A percentile compares a stretch with the other conserved stretches of the same genome.
Conservation (phyloP, 2,329 filamentous ascomycete genomes). For the Chaetothyriales sp. region DNA sequence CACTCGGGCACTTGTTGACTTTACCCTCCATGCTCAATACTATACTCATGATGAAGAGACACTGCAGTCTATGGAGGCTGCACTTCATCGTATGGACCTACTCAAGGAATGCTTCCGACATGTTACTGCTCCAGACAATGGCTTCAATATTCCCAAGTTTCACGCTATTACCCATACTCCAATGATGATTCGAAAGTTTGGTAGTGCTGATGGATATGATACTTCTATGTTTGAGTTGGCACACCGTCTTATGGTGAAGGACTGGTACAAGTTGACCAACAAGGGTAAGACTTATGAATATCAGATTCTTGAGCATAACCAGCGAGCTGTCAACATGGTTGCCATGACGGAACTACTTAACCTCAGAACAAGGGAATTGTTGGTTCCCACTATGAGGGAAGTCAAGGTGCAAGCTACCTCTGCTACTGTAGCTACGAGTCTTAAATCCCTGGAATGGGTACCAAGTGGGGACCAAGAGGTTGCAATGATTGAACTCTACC, state of each 20-base stretch:
- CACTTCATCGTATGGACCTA: background rate
- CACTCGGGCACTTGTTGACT: background rate
- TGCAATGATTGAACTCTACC: background rate
- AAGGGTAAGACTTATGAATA: background rate
- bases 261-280: background rate
- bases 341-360: background rate
- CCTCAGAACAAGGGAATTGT: background rate
- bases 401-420: background rate
- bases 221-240: background rate
- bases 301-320: background rate
- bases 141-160: slow-evolving; percentile 1
- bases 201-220: background rate
- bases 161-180: background rate
- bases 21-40: background rate
- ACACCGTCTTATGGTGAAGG: background rate
- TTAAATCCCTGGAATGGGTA: background rate
- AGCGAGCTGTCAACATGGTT: background rate
- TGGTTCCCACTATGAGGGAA: background rate
- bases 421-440: background rate
- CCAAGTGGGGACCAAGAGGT: background rate
- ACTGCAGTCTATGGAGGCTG: background rate
- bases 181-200: background rate
- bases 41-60: background rate
- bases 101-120: background rate
- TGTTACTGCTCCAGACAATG: background rate